A percentile compares a stretch with the other conserved stretches of the same genome.
Evolutionary conservation across 2,329 filamentous ascomycete genomes (phyloP).

Genomic region (Onygena corvina): DNA sequence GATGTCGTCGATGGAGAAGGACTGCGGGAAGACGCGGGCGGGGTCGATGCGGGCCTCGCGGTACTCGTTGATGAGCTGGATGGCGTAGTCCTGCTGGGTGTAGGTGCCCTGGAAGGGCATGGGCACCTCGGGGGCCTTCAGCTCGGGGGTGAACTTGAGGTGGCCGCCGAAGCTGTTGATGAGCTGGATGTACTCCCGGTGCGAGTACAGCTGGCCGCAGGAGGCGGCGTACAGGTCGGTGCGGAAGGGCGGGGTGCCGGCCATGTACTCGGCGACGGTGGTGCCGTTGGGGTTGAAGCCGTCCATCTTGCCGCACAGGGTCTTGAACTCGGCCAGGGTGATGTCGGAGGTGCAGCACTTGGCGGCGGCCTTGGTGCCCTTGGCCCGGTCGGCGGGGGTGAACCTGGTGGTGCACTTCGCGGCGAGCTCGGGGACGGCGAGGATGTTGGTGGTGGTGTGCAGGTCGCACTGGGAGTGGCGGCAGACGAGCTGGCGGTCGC

Average conservation of each 20-base stretch:
- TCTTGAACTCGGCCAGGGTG: conserved; percentile 54
- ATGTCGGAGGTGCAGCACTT: conserved; percentile 62
- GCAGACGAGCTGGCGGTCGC: conserved; percentile 54
- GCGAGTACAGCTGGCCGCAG: conserved; percentile 51
- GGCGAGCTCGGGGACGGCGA: conserved; percentile 48
- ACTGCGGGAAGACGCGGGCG: conserved; percentile 49
- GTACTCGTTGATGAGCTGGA: conserved; percentile 54
- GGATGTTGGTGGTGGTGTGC: conserved; percentile 57
- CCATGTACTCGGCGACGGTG: conserved; percentile 46
- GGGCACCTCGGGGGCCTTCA: conserved; percentile 55
- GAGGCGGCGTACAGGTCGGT: conserved; percentile 48
- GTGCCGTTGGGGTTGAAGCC: conserved; percentile 47
- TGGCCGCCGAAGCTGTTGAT: conserved; percentile 46
- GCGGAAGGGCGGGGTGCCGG: conserved; percentile 49
- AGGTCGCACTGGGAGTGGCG: conserved; percentile 56
- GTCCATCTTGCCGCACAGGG: conserved; percentile 61
- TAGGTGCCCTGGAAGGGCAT: conserved; percentile 57
- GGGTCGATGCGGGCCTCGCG: conserved; percentile 42
- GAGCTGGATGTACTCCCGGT: conserved; percentile 51
- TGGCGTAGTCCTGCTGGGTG: conserved; percentile 52
- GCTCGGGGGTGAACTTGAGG: conserved; percentile 53
- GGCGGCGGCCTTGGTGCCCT: conserved; percentile 44
- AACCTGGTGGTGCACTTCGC: conserved; percentile 54
- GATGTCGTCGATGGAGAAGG: conserved; percentile 52
- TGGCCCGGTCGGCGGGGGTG: conserved; percentile 40